Evolutionary conservation across 2,329 filamentous ascomycete genomes (phyloP).

Genomic region (Geosmithia putterillii): DNA sequence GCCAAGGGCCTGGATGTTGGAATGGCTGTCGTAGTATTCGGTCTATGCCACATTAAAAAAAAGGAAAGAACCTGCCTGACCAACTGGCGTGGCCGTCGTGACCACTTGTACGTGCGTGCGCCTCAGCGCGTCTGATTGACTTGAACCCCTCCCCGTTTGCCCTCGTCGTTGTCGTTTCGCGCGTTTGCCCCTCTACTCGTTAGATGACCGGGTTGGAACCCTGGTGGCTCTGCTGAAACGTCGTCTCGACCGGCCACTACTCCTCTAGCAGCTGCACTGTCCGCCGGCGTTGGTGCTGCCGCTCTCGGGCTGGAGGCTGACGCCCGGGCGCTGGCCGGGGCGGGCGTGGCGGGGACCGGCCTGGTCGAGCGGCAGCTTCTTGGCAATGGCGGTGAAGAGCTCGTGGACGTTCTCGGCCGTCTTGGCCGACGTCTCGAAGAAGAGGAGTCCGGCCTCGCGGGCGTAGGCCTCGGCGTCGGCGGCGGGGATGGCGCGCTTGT

Average conservation of each 20-base stretch:
- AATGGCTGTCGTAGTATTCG: constrained; percentile 10
- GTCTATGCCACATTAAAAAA: constrained; percentile 12
- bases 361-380: constrained; percentile 94
- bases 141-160: too few species aligned
- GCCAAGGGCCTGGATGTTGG: constrained; percentile 7
- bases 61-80: constrained; percentile 4
- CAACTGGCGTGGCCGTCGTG: too few species aligned
- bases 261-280: constrained; percentile 44
- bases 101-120: too few species aligned
- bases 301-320: constrained; percentile 43
- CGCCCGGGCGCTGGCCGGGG: constrained; percentile 45
- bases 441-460: constrained; percentile 81
- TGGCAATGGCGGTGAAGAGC: constrained; percentile 93
- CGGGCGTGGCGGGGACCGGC: constrained; percentile 81
- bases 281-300: constrained; percentile 44
- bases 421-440: constrained; percentile 98
- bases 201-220: too few species aligned
- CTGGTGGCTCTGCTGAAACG: too few species aligned
- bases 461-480: constrained; percentile 94
- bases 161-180: too few species aligned
- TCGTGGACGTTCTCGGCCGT: constrained; percentile 93
- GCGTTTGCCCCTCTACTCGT: too few species aligned
- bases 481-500: constrained; percentile 84
- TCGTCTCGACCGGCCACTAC: too few species aligned
- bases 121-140: too few species aligned